These are phyloP conservation scores for Linum lewisii DNA, from an alignment of 345 rosid genomes.

Conservation along the genomic window DNA sequence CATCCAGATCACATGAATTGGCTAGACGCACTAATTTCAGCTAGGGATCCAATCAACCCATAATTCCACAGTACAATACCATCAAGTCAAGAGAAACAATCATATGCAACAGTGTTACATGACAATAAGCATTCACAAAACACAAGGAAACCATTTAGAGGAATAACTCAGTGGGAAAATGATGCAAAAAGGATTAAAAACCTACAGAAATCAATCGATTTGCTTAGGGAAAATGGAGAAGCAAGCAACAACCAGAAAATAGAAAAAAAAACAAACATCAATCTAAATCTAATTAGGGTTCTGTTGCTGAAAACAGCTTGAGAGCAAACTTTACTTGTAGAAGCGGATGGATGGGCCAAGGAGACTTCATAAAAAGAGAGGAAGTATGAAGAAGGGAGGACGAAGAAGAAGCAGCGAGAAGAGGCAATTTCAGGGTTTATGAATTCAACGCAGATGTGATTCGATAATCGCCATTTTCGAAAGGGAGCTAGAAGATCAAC, in stretches of 20 bases:
- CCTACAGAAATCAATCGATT: slow-evolving; percentile 9
- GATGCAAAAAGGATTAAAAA: not conserved
- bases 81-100: not conserved
- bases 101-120: not conserved
- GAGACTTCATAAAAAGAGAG: slow-evolving; percentile 52
- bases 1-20: slow-evolving; percentile 1
- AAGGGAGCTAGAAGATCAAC: too few relatives aligned
- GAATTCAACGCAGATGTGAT: slow-evolving; percentile 5
- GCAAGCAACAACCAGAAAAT: slow-evolving; percentile 8
- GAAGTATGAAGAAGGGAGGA: slow-evolving; percentile 9
- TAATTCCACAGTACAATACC: not conserved
- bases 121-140: not conserved
- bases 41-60: not conserved
- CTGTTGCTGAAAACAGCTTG: slow-evolving; percentile 9
- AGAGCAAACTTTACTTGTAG: slow-evolving; percentile 27
- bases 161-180: slow-evolving; percentile 5
- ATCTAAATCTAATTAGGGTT: not conserved
- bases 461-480: slow-evolving; percentile 6
- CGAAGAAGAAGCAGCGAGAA: slow-evolving; percentile 4
- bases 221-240: slow-evolving; percentile 13
- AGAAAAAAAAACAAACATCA: not conserved
- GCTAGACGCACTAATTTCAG: not conserved
- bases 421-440: slow-evolving; percentile 11
- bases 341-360: slow-evolving; percentile 26
- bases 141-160: not conserved